Percentiles rank a stretch among this genome's conserved stretches.
phyloP scores from a whole-genome alignment of 345 rosid genomes.

The Eutrema yunnanense region DNA sequence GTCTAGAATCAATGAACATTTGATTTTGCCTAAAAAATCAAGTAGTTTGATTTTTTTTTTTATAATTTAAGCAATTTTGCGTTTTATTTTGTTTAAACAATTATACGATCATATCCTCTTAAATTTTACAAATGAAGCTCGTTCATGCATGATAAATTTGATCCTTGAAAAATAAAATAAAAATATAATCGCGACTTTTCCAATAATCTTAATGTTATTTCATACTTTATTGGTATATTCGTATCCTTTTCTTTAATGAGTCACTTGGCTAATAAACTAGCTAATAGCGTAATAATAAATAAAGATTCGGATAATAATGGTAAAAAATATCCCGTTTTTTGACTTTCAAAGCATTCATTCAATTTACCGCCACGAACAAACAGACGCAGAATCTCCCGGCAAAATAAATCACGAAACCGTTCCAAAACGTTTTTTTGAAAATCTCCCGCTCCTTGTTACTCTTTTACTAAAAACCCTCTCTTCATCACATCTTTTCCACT shows the following conservation, averaged over 20 bases:
- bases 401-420: neutral
- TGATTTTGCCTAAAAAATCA: no score
- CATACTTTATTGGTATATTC: neutral
- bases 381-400: slow-evolving; percentile 2
- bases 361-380: slow-evolving; percentile 4
- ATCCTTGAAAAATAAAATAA: neutral
- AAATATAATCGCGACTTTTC: no score
- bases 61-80: no score
- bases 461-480: neutral
- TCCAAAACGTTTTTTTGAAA: neutral
- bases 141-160: neutral
- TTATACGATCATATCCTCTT: no score
- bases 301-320: neutral
- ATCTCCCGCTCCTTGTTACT: slow-evolving; percentile 1
- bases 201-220: no score
- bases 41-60: no score
- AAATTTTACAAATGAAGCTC: neutral
- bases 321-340: neutral
- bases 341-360: neutral
- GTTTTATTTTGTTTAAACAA: no score
- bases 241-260: no score
- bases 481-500: neutral
- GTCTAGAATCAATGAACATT: no score
- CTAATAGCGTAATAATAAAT: no score
- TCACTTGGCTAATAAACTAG: no score